Base-by-base conservation (phyloP, 2,329 filamentous ascomycete species). In the Biscogniauxia sp. region DNA sequence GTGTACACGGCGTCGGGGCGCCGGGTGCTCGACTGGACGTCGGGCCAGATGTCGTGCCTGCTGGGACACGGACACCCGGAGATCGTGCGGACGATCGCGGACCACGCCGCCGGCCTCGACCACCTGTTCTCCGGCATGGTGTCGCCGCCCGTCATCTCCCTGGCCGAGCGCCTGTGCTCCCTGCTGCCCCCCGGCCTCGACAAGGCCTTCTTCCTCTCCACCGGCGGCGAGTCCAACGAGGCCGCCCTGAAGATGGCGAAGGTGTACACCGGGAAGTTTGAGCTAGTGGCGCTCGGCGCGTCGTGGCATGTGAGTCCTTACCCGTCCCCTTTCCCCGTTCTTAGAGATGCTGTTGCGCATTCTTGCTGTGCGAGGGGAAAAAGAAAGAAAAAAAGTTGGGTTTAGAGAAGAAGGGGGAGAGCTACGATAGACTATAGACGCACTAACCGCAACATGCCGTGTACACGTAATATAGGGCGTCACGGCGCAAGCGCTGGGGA, bases 231-330 rank as follows among this genome's bases (percentile, higher is more conserved):
- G 69, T 80, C 77, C 52, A 84, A 80, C 61, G 86, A 90, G 64
- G 85, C 84, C 2, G 87, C 87, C 1, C 86, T 89, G 60, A 84
- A 85, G 59, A 78, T 89, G 65, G 86, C 87, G 3, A 89, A 89
- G 66, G 75, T 81, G 9, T 87, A 82, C 67, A 89, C 86, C 0
- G 84, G 85, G 0, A 88, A 86, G 56, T 89, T 85, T 66, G 85
- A 89, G 69, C 80, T 90, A 55, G 84, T 89, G 5, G 87, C 78
- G 0, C 75, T 89, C 19, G 79, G 79, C 0, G 81, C 81, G 0
- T 84, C 81, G 37, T 89, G 81, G 76, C 86, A 90, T 70, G 37
- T 45, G 37, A 45, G 37, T 45, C 6, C n/a, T 2, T 9, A 32
- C 28, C 28, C 9, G 3, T 9, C 11, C 4, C 28, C 11, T 32